Base-by-base conservation (phyloP, 306 rosid genomes). In the Leucaena leucocephala region DNA sequence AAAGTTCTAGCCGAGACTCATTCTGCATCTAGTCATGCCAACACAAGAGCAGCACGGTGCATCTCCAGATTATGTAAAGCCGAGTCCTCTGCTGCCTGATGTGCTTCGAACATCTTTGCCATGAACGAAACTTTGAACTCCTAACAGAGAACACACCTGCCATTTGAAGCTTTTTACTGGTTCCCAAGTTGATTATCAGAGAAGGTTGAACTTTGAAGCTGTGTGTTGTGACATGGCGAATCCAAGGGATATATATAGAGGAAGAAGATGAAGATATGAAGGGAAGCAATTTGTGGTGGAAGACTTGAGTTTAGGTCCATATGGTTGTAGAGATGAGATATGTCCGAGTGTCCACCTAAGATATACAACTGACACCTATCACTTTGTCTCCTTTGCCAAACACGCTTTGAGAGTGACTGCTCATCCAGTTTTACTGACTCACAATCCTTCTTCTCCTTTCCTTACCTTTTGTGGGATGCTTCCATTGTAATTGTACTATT, bases 21-120 rank as follows among this genome's bases (percentile, higher is more conserved):
- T 27, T 55, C 3, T 22, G 0, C 27, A 27, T 52, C 38, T 61
- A 36, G 46, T 65, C 46, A 19, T 91, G 87, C 91, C 95, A 91
- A 65, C 93, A 91, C 10, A 94, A 84, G 76, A 92, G 97, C 78
- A 88, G 76, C 14, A 92, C 88, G 45, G 89, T 87, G 84, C 98
- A 94, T 76, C 97, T 94, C 98, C 98, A 92, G n/a, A 92, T 88
- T 74, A 94, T 89, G 84, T 94, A 94, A 83, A 94, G 90, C 79
- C 98, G 76, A 0, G 97, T 91, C 77, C 90, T 82, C 43, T 88
- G 97, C 80, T 91, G 91, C 72, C 91, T 76, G 34, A 91, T 71
- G 69, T 89, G 88, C 84, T 87, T 94, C 6, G 93, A 94, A 76
- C 98, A 87, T 50, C 89, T 57, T 5, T 84, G 85, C 93, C 89